phyloP scores from a whole-genome alignment of 306 rosid species.

The Lathyrus aphaca region DNA sequence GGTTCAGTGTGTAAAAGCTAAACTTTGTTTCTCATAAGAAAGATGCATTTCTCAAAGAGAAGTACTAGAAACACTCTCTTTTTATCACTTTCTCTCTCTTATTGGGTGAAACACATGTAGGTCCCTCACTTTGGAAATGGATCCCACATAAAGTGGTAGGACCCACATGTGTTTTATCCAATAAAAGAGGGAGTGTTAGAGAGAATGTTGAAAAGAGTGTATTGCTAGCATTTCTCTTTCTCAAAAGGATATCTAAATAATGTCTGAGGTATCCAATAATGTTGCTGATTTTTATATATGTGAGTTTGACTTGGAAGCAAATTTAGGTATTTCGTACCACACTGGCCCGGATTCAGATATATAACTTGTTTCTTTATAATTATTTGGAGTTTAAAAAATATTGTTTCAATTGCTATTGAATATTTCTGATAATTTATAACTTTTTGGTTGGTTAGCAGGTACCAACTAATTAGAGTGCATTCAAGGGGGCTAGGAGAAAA shows the following conservation, averaged over 20 bases:
- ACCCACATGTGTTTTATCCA: too few species aligned
- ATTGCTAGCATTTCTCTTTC: not conserved
- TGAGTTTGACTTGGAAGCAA: not conserved
- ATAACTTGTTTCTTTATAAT: not conserved
- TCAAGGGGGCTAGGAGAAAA: constrained; percentile 72
- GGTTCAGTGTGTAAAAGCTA: constrained; percentile 3
- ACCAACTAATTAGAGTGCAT: constrained; percentile 54
- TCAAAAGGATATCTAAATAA: not conserved
- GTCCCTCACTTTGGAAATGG: too few species aligned
- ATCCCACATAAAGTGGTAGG: too few species aligned
- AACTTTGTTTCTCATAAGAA: constrained; percentile 6
- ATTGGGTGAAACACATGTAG: too few species aligned
- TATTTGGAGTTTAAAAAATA: not conserved
- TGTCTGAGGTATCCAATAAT: not conserved
- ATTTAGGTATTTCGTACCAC: constrained; percentile 5
- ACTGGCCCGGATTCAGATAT: not conserved
- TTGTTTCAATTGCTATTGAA: constrained; percentile 8
- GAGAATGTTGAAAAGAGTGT: too few species aligned
- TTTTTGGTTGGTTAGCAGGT: constrained; percentile 43
- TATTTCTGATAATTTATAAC: constrained; percentile 30
- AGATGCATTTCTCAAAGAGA: not conserved
- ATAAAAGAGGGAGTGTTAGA: too few species aligned
- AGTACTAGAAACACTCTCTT: too few species aligned
- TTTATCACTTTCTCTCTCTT: too few species aligned
- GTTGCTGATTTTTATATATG: constrained; percentile 18